phyloP scores from a whole-genome alignment of 2,329 filamentous ascomycete species.

The Pleurostoma richardsiae region DNA sequence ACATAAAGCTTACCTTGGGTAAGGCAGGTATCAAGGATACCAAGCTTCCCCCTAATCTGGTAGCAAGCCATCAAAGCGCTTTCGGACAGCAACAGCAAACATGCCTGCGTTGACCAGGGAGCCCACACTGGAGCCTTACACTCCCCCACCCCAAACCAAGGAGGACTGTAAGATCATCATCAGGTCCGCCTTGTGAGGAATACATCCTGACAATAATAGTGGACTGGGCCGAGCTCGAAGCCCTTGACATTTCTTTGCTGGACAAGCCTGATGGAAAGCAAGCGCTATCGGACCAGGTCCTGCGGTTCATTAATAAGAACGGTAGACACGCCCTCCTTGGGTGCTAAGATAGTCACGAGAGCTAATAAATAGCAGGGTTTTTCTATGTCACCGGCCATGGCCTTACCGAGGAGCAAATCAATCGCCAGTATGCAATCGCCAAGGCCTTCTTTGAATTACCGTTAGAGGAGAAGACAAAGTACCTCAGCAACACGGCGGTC shows the following conservation, averaged over 20 bases:
- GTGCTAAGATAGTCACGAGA: background rate
- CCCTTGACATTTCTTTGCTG: conserved; percentile 16
- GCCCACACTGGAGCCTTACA: background rate
- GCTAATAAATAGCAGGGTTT: conserved; percentile 11
- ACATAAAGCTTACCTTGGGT: background rate
- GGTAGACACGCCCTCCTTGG: conserved; percentile 5
- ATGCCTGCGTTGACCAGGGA: background rate
- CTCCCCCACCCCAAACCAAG: background rate
- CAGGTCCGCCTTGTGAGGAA: background rate
- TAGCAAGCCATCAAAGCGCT: background rate
- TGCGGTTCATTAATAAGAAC: conserved; percentile 17
- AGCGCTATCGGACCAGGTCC: conserved; percentile 13
- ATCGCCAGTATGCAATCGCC: conserved; percentile 6
- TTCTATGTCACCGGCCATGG: conserved; percentile 17
- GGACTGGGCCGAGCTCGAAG: conserved; percentile 15
- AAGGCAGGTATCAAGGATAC: background rate
- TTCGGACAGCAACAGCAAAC: background rate
- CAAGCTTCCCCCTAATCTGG: background rate
- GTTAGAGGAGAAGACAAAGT: conserved; percentile 9
- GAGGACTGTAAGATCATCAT: background rate
- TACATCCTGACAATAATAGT: conserved; percentile 7
- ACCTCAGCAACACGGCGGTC: conserved; percentile 18
- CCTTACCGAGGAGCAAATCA: conserved; percentile 5
- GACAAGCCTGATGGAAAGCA: conserved; percentile 13
- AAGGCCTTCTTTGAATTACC: conserved; percentile 6